phyloP scores from a whole-genome alignment of 2,329 filamentous ascomycete species.

The Dryadomyces sulphureus region DNA sequence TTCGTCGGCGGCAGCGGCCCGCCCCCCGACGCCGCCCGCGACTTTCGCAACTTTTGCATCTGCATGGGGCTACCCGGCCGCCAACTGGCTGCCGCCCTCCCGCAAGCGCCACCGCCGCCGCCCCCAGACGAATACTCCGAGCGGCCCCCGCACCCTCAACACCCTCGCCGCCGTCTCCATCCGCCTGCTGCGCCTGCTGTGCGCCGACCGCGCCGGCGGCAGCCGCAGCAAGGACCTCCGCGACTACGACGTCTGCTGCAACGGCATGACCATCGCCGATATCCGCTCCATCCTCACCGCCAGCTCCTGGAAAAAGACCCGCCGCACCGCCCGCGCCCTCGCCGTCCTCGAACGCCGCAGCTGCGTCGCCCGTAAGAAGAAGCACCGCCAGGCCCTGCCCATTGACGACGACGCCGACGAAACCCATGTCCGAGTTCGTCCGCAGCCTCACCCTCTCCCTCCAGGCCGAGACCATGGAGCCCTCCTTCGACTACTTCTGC shows the following conservation, averaged over 20 bases:
- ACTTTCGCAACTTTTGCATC: conserved; percentile 21
- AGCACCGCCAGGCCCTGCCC: no score
- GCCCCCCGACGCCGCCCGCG: conserved; percentile 18
- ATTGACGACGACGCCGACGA: no score
- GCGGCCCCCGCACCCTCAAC: neutral
- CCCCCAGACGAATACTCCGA: neutral
- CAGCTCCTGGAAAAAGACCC: neutral
- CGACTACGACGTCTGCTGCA: no score
- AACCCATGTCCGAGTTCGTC: no score
- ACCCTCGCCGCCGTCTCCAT: neutral
- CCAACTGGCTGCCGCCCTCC: conserved; percentile 13
- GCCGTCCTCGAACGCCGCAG: neutral
- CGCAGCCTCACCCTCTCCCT: conserved; percentile 18
- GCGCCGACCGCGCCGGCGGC: neutral
- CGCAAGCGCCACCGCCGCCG: conserved; percentile 9
- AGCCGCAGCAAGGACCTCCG: no score
- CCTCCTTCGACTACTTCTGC: no score
- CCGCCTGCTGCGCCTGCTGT: neutral
- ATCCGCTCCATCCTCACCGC: neutral
- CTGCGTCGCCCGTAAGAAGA: neutral
- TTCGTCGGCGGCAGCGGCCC: conserved; percentile 23
- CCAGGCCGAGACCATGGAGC: conserved; percentile 24
- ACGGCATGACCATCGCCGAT: neutral
- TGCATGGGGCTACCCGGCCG: conserved; percentile 21
- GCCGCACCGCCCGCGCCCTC: neutral